Evolutionary conservation across 371 early-diverging fungal genomes (phyloP).

Genomic region (Mortierella sp.): DNA sequence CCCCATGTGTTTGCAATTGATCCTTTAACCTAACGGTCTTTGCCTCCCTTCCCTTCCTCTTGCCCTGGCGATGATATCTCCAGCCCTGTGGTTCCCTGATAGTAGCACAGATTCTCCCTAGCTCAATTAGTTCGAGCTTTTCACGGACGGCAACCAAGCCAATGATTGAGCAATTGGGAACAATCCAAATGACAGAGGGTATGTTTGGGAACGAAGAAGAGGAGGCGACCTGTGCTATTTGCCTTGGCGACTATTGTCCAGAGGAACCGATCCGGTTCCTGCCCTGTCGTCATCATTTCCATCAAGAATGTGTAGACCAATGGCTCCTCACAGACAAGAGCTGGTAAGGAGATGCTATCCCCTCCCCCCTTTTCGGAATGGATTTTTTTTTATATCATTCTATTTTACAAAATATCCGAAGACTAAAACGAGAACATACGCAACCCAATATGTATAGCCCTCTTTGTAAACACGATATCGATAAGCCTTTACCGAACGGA

Average conservation of each 20-base stretch:
- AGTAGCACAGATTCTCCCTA: constrained; percentile 20
- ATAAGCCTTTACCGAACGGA: constrained; percentile 24
- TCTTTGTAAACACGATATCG: constrained; percentile 51
- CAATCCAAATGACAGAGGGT: constrained; percentile 37
- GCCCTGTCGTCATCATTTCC: constrained; percentile 84
- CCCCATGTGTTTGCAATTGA: no score
- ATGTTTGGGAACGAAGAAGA: constrained; percentile 48
- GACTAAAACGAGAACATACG: no score
- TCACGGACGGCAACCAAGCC: constrained; percentile 47
- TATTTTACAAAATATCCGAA: background rate
- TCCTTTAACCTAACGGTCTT: background rate
- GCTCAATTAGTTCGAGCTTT: constrained; percentile 22
- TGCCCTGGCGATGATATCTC: background rate
- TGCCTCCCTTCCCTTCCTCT: background rate
- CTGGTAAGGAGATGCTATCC: constrained; percentile 28
- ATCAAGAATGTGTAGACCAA: constrained; percentile 82
- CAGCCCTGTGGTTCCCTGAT: constrained; percentile 38
- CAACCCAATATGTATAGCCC: no score
- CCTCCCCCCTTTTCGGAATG: no score
- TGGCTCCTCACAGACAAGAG: constrained; percentile 64
- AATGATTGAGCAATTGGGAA: constrained; percentile 45
- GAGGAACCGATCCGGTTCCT: constrained; percentile 74
- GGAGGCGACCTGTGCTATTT: constrained; percentile 59
- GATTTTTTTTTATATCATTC: background rate
- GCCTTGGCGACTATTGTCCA: constrained; percentile 73